Percentiles rank a stretch among this genome's conserved stretches.
These are phyloP conservation scores for Rosa chinensis DNA, from an alignment of 306 rosid genomes.

Conservation along the genomic window DNA sequence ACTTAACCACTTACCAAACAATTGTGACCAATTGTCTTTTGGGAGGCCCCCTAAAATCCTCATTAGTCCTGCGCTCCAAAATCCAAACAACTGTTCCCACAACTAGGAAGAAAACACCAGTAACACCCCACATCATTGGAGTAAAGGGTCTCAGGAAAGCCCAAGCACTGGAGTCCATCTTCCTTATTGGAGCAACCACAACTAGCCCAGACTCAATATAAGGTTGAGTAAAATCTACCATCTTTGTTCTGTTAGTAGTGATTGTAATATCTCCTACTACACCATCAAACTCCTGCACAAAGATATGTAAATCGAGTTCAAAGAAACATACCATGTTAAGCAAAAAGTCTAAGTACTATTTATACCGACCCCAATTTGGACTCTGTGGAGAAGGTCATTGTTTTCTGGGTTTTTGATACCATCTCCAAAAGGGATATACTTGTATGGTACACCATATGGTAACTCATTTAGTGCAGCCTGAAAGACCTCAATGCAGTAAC, in stretches of 20 bases:
- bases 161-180: conserved; percentile 29
- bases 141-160: conserved; percentile 44
- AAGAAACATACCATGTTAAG: not conserved
- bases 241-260: conserved; percentile 28
- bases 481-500: conserved; percentile 37
- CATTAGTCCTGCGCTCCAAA: conserved; percentile 72
- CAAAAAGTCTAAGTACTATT: not conserved
- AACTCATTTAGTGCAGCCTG: conserved; percentile 30
- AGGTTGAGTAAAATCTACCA: conserved; percentile 35
- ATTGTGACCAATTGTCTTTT: conserved; percentile 44
- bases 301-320: not conserved
- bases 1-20: conserved; percentile 29
- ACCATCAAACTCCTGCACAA: conserved; percentile 19
- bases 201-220: conserved; percentile 61
- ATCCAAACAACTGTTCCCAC: conserved; percentile 74
- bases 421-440: conserved; percentile 33
- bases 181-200: conserved; percentile 58
- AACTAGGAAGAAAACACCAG: conserved; percentile 56
- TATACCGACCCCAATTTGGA: conserved; percentile 32
- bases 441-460: conserved; percentile 28
- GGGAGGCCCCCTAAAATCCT: conserved; percentile 73
- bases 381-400: conserved; percentile 18
- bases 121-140: conserved; percentile 64
- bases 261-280: conserved; percentile 27
- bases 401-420: conserved; percentile 22